Percentiles rank a stretch among this genome's conserved stretches.
Evolutionary conservation across 192 early-diverging fungal species (phyloP).

Genomic region (Geranomyces michiganensis): DNA sequence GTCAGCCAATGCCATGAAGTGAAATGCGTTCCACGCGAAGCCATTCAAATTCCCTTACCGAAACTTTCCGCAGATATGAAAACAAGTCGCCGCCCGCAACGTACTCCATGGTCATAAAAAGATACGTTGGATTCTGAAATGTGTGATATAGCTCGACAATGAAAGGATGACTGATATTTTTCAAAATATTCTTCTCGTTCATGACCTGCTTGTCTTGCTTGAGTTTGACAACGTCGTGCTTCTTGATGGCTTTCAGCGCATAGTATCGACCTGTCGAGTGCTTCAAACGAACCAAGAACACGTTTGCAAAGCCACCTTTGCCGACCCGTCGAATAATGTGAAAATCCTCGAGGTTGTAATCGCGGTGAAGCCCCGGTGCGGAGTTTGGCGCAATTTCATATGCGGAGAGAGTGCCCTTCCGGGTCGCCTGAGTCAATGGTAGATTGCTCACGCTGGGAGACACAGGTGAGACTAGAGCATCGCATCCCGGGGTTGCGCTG

Average conservation of each 20-base stretch:
- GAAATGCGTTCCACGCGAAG: neutral
- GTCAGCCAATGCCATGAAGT: neutral
- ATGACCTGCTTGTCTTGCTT: conserved; percentile 61
- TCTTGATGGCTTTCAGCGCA: conserved; percentile 63
- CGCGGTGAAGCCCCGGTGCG: conserved; percentile 28
- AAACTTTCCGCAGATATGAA: conserved; percentile 44
- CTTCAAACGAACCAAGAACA: conserved; percentile 53
- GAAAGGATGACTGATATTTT: conserved; percentile 50
- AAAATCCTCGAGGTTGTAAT: conserved; percentile 53
- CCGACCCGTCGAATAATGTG: conserved; percentile 52
- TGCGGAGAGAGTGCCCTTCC: conserved; percentile 48
- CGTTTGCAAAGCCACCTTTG: conserved; percentile 60
- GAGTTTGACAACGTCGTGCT: conserved; percentile 54
- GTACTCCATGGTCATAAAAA: conserved; percentile 64
- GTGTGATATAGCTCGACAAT: conserved; percentile 58
- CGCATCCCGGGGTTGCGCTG: conserved; percentile 22
- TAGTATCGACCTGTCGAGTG: conserved; percentile 54
- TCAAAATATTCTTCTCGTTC: conserved; percentile 62
- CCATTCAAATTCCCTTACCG: conserved; percentile 37
- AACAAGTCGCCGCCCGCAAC: conserved; percentile 63
- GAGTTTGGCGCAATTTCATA: conserved; percentile 46
- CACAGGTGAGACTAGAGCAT: conserved; percentile 16
- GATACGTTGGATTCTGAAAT: conserved; percentile 54
- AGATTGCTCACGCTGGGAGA: conserved; percentile 11
- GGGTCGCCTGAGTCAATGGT: conserved; percentile 3